Conservation (phyloP, 2,329 filamentous ascomycete genomes). For the Trichoderma atroviride region DNA sequence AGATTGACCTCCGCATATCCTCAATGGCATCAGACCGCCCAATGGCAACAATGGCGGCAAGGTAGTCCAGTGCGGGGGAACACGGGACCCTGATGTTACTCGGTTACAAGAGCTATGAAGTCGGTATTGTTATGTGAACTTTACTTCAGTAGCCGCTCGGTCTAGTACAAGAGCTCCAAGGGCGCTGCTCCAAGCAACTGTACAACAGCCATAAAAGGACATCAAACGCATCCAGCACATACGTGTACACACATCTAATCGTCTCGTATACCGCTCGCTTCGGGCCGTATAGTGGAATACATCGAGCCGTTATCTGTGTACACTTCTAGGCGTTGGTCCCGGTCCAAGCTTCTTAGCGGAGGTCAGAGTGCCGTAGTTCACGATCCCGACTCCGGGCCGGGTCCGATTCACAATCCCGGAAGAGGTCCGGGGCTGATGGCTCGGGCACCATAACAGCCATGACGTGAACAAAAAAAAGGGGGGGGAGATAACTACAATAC, state of each 20-base stretch:
- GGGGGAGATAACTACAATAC: too few relatives aligned
- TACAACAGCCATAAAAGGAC: not conserved
- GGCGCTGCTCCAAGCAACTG: not conserved
- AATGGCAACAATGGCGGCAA: not conserved
- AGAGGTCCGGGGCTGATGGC: not conserved
- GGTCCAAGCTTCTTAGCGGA: not conserved
- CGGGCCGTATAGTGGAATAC: not conserved
- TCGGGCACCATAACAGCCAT: not conserved
- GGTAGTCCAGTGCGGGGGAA: not conserved
- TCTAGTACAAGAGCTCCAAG: not conserved
- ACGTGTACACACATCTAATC: not conserved
- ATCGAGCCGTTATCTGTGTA: not conserved
- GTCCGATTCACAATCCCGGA: not conserved
- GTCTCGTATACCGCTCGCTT: not conserved
- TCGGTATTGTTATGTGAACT: not conserved
- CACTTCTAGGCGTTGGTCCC: not conserved
- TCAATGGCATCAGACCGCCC: not conserved
- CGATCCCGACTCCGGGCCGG: slow-evolving; percentile 9
- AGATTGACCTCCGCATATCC: not conserved
- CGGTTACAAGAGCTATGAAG: not conserved
- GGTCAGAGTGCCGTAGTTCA: not conserved
- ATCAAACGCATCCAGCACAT: not conserved
- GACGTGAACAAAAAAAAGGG: not conserved
- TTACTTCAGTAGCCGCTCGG: not conserved
- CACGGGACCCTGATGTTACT: not conserved